Evolutionary conservation across 768 basidiomycete species (phyloP), one percentile per base, ranked within the genome.

Genomic region (Tubosaeta brunneosetosa): DNA sequence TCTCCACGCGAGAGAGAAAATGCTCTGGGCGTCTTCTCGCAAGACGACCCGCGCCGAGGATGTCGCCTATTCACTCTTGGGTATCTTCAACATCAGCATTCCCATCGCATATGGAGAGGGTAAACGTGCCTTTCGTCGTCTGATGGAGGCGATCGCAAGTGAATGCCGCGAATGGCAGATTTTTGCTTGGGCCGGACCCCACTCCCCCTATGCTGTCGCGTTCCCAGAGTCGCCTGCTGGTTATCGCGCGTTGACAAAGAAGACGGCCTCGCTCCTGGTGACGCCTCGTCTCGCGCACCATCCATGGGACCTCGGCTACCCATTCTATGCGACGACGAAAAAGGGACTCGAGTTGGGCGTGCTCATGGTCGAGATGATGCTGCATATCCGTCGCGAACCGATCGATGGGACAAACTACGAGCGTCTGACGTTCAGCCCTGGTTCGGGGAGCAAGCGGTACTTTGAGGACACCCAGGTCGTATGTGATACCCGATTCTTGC

Each of bases 21-120:
- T 68, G 53, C 42, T 52, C 7, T 62, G 67, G 67, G 66, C 66
- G 2, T 56, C 65, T 1, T 36, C 40, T 29, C 52, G 67, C 45
- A 48, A 44, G 8, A 68, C 67, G 16, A 67, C 65, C 7, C 61
- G 58, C 25, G 40, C 49, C 9, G 66, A 68, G 51, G 66, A 68
- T 12, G 50, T 53, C 13, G 59, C 66, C 16, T 66, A 66, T 37
- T 64, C 55, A 5, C 55, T 66, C 32, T 22, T 68, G n/a, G 66
- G 64, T 6, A 55, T 66, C 25, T 56, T 66, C 27, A 48, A 66
- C 33, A 54, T 66, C 44, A 57, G 49, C 36, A 56, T 68, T 36
- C 46, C 52, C 10, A 56, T 66, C 8, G 55, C 55, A 10, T 66
- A 68, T 14, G 66, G 65, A 32, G 60, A 64, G 37, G 65, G 67